A percentile compares a stretch with the other conserved stretches of the same genome.
phyloP scores from a whole-genome alignment of 805 yeast species.

The Torulaspora maleeae region DNA sequence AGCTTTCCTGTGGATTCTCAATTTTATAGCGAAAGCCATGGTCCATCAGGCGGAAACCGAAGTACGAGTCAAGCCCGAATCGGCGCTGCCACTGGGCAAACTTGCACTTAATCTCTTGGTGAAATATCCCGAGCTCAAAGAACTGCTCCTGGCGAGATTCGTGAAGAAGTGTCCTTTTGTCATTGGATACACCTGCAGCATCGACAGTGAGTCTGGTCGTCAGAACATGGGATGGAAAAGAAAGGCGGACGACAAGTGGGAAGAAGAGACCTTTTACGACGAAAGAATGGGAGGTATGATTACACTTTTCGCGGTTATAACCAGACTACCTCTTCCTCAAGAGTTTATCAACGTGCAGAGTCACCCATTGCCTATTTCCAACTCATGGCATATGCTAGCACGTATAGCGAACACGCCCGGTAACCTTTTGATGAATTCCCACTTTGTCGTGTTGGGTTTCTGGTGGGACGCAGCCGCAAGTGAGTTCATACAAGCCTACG shows the following conservation, averaged over 20 bases:
- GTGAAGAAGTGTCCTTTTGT: constrained; percentile 88
- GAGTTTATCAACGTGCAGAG: constrained; percentile 27
- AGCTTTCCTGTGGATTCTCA: constrained; percentile 68
- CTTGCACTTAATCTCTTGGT: constrained; percentile 53
- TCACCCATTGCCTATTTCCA: constrained; percentile 54
- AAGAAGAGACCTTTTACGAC: constrained; percentile 62
- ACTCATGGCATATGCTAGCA: constrained; percentile 70
- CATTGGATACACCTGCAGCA: constrained; percentile 71
- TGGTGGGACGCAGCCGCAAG: constrained; percentile 90
- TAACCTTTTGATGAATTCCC: constrained; percentile 55
- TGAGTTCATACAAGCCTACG: constrained; percentile 53
- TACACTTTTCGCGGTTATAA: constrained; percentile 72
- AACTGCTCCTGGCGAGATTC: constrained; percentile 61
- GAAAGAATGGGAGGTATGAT: constrained; percentile 86
- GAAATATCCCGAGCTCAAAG: constrained; percentile 41
- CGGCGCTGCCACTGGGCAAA: constrained; percentile 75
- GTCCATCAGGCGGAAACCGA: constrained; percentile 93
- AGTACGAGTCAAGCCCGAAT: constrained; percentile 69
- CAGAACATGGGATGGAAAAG: constrained; percentile 84
- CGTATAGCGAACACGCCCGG: constrained; percentile 57
- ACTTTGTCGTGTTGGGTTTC: constrained; percentile 63
- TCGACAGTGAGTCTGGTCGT: constrained; percentile 80
- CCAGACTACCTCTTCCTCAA: constrained; percentile 44
- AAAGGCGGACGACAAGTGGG: constrained; percentile 39
- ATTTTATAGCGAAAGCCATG: constrained; percentile 77